Evolutionary conservation across 495 filamentous ascomycete species (phyloP).

Genomic region (Aspergillus bertholletiae): DNA sequence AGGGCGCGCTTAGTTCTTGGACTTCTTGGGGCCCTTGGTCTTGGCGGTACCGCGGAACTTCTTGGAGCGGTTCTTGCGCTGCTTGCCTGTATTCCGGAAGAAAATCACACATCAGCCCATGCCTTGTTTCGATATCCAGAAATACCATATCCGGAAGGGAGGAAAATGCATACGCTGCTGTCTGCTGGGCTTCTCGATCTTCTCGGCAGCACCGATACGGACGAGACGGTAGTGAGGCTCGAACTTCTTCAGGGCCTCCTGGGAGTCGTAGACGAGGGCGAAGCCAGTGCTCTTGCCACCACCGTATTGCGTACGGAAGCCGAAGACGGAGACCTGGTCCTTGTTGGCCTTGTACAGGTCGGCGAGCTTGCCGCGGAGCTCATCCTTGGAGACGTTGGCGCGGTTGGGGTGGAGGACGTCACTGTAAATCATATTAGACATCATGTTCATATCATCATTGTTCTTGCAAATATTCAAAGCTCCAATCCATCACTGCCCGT

Average conservation of each 20-base stretch:
- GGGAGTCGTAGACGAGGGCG: constrained; percentile 95
- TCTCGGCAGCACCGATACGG: constrained; percentile 81
- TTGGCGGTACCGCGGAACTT: constrained; percentile 93
- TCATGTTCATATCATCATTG: constrained; percentile 11
- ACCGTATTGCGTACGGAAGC: constrained; percentile 97
- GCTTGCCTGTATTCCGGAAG: constrained; percentile 71
- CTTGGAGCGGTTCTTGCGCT: constrained; percentile 99
- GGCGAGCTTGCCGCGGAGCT: constrained; percentile 91
- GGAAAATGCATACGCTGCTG: constrained; percentile 86
- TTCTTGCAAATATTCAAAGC: neutral
- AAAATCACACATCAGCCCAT: neutral
- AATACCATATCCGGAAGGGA: neutral
- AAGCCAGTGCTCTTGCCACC: constrained; percentile 99
- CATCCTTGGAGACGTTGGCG: constrained; percentile 97
- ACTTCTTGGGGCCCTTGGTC: constrained; percentile 81
- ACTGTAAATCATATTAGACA: constrained; percentile 48
- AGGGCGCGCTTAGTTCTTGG: constrained; percentile 43
- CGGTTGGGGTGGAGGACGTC: constrained; percentile 99
- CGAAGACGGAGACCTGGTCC: constrained; percentile 95
- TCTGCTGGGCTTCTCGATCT: constrained; percentile 94
- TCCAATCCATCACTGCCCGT: constrained; percentile 5
- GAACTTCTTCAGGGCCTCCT: constrained; percentile 98
- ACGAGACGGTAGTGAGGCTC: constrained; percentile 97
- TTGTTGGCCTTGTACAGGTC: constrained; percentile 96
- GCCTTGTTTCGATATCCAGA: neutral